Base-by-base conservation (phyloP, 2,329 filamentous ascomycete genomes). In the Ceratocystis cubensis region DNA sequence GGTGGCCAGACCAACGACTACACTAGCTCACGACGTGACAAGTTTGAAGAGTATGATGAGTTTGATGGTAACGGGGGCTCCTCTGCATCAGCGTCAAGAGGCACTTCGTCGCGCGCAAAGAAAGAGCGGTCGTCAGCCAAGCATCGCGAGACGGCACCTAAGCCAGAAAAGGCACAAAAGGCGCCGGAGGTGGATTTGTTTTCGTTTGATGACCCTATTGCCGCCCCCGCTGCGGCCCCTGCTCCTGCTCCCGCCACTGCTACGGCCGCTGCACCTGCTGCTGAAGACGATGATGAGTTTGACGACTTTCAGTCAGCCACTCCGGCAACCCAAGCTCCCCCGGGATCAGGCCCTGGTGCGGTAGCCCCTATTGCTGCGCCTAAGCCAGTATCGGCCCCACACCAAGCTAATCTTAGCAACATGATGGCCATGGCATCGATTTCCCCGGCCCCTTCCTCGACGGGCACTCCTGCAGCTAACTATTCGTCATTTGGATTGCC, bases 41-140 rank as follows among this genome's bases (percentile, higher is more conserved):
- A 87, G 70, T 99, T 96, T 71, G 93, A 97, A 71, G 94, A 96
- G 76, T 99, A 99, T 73, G 92, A 99, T 73, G 94, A 99, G 76
- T 93, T 88, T 72, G 93, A 97, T 66, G 94, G 96, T 72, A 90
- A 82, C 50, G 77, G 75, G 1, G 72, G 75, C 64, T 78, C 82
- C 67, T 20, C 53, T 7, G 76, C 83, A 33, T 78, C 53, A 33
- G 76, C 83, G 28, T 78, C 79, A 44, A 84, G 80, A 73, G 77
- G 80, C 70, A 48, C 28, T 25, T 28, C 63, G 13, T 64, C 62
- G 22, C 25, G 53, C 6, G n/a, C 66, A 37, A 66, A 66, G 61
- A 41, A 30, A 5, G 75, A 76, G 65, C 70, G 71, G 2, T 64
- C 72, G 48, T 69, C 73, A 70, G 20, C 70, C 66, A 81, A 81